Percentiles rank a stretch among this genome's conserved stretches.
Conservation (phyloP, 2,329 filamentous ascomycete genomes). For the Clonostachys sp. region DNA sequence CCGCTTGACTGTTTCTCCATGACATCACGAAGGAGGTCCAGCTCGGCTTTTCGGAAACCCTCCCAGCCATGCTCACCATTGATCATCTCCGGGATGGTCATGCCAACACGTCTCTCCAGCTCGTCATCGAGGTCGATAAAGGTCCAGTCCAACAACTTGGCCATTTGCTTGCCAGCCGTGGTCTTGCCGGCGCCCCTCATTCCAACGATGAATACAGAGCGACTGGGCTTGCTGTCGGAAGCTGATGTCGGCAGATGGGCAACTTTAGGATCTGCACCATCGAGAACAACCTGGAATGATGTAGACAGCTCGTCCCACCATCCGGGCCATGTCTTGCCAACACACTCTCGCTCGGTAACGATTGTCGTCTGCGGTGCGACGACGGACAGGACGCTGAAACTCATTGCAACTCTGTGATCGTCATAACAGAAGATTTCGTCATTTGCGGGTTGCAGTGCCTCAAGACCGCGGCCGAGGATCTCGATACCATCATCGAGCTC, state of each 20-base stretch:
- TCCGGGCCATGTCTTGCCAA: constrained; percentile 96
- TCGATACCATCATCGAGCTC: constrained; percentile 96
- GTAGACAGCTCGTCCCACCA: constrained; percentile 92
- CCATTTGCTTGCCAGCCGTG: constrained; percentile 84
- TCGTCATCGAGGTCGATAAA: constrained; percentile 86
- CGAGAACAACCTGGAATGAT: constrained; percentile 71
- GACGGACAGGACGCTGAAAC: constrained; percentile 84
- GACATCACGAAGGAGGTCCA: constrained; percentile 67
- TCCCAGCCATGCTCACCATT: constrained; percentile 72
- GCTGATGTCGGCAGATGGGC: constrained; percentile 19
- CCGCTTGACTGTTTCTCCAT: constrained; percentile 71
- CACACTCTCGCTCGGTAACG: constrained; percentile 86
- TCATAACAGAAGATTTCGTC: constrained; percentile 86
- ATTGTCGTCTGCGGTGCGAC: constrained; percentile 67
- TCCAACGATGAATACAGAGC: constrained; percentile 88
- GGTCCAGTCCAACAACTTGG: constrained; percentile 67
- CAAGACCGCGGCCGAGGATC: constrained; percentile 47
- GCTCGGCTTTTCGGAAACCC: constrained; percentile 76
- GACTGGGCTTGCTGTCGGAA: constrained; percentile 10
- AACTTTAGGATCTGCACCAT: constrained; percentile 60
- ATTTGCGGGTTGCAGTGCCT: constrained; percentile 47
- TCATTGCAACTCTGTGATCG: constrained; percentile 97
- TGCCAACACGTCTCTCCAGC: constrained; percentile 68
- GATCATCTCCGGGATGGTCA: constrained; percentile 84
- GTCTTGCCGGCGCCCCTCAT: constrained; percentile 98